Conservation (phyloP, 2,329 filamentous ascomycete species). For the Phaeosphaeriaceae sp. region DNA sequence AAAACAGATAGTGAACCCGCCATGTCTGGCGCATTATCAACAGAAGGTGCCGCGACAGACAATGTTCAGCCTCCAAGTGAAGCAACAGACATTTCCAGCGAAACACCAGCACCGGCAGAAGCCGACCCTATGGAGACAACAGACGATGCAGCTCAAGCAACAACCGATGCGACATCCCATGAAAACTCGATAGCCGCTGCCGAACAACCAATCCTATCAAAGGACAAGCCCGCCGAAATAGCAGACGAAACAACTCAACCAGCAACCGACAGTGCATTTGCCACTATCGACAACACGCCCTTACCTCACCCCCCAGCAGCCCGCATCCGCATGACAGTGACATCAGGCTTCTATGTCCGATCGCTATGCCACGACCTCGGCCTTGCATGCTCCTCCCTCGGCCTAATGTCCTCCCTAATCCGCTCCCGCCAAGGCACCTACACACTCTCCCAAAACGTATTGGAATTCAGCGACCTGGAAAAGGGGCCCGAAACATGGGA, state of each 20-base stretch:
- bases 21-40: slow-evolving; percentile 43
- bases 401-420: slow-evolving; percentile 82
- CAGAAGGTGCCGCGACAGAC: slow-evolving; percentile 10
- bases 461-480: slow-evolving; percentile 78
- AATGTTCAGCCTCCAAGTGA: slow-evolving; percentile 5
- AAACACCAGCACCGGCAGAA: slow-evolving; percentile 4
- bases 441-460: slow-evolving; percentile 70
- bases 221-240: slow-evolving; percentile 3
- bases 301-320: slow-evolving; percentile 66
- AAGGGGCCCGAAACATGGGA: slow-evolving; percentile 84
- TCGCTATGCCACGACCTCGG: slow-evolving; percentile 93
- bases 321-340: slow-evolving; percentile 87
- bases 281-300: background rate
- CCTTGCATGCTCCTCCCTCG: slow-evolving; percentile 78
- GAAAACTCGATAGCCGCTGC: background rate
- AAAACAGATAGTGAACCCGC: slow-evolving; percentile 37
- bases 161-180: background rate
- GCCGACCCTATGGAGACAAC: too few species aligned
- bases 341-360: slow-evolving; percentile 95
- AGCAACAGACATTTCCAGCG: background rate
- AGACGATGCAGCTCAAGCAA: background rate
- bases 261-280: background rate
- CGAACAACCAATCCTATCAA: background rate
- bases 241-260: background rate
- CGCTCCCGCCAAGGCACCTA: slow-evolving; percentile 85